Conservation (phyloP, 306 rosid genomes). For the Astragalus membranaceus region DNA sequence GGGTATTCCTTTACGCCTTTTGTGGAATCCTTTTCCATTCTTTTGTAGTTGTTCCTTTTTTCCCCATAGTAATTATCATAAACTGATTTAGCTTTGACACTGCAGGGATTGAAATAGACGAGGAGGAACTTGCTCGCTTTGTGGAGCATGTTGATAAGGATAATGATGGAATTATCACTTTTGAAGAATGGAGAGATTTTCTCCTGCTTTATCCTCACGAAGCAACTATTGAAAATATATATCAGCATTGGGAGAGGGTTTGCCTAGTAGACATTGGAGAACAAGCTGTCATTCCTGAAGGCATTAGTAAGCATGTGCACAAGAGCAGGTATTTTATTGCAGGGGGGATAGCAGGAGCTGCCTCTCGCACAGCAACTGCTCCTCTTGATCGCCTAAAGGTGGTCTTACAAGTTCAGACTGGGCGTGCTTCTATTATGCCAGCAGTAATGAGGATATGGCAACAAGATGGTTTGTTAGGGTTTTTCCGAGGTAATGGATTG, state of each 20-base stretch:
- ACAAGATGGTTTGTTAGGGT: slow-evolving; percentile 43
- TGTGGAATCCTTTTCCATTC: not conserved
- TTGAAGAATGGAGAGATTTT: slow-evolving; percentile 62
- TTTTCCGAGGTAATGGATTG: slow-evolving; percentile 51
- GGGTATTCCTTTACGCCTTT: not conserved
- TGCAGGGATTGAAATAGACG: slow-evolving; percentile 48
- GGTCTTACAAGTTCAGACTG: slow-evolving; percentile 42
- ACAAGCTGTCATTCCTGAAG: slow-evolving; percentile 56
- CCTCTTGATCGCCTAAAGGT: slow-evolving; percentile 59
- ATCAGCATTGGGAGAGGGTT: slow-evolving; percentile 48
- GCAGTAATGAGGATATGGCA: slow-evolving; percentile 48
- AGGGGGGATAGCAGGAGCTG: slow-evolving; percentile 51
- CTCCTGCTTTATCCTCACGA: slow-evolving; percentile 56
- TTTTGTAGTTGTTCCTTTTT: not conserved
- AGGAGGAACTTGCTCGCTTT: slow-evolving; percentile 48
- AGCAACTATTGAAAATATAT: slow-evolving; percentile 51
- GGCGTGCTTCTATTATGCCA: slow-evolving; percentile 37
- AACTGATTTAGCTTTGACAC: slow-evolving; percentile 21
- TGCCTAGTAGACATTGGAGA: slow-evolving; percentile 54
- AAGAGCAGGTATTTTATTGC: slow-evolving; percentile 41
- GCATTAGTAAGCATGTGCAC: slow-evolving; percentile 49
- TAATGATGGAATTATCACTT: slow-evolving; percentile 48
- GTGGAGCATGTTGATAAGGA: slow-evolving; percentile 58
- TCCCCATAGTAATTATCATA: slow-evolving; percentile 14
- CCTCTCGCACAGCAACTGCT: slow-evolving; percentile 55